phyloP scores from a whole-genome alignment of 306 rosid genomes.

The Medicago arabica region DNA sequence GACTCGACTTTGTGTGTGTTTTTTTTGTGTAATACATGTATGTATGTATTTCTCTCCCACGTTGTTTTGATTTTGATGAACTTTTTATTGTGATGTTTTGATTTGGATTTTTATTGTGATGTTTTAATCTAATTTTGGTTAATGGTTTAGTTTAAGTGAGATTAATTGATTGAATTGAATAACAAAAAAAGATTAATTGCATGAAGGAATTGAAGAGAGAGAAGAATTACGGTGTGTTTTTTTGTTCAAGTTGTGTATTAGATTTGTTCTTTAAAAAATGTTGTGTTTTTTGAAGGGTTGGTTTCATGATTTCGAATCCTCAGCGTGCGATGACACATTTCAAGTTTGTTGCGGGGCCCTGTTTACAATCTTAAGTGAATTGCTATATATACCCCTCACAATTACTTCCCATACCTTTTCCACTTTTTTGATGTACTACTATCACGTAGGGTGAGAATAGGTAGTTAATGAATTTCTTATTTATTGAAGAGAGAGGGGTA shows the following conservation, averaged over 20 bases:
- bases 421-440: no score
- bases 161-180: no score
- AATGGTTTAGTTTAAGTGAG: background rate
- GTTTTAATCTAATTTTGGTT: conserved; percentile 10
- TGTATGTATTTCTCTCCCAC: background rate
- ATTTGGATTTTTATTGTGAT: background rate
- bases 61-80: conserved; percentile 52
- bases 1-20: conserved; percentile 23
- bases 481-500: no score
- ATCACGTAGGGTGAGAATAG: no score
- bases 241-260: conserved; percentile 35
- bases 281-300: conserved; percentile 7
- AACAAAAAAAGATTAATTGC: background rate
- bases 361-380: no score
- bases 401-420: no score
- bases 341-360: conserved; percentile 55
- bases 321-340: conserved; percentile 49
- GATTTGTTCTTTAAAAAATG: conserved; percentile 35
- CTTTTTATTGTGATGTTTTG: conserved; percentile 40
- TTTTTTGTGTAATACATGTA: background rate
- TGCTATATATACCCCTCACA: no score
- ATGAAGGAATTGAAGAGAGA: conserved; percentile 29
- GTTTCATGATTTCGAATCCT: conserved; percentile 52
- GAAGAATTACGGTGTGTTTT: conserved; percentile 35
- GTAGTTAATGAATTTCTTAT: no score